phyloP scores from a whole-genome alignment of 116 monocot genomes.

The Dioscorea cayenensis region DNA sequence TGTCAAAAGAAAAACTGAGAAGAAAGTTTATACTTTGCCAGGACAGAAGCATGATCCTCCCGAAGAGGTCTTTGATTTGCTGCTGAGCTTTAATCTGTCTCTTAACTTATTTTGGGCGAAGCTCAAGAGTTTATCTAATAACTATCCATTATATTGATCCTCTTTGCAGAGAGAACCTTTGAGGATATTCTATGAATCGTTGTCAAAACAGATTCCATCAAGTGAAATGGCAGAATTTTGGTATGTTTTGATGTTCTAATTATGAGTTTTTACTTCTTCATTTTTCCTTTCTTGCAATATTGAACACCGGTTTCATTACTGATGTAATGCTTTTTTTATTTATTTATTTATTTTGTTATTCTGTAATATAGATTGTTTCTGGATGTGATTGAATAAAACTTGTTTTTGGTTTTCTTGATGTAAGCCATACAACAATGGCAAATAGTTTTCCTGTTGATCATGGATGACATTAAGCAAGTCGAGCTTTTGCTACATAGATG shows the following conservation, averaged over 20 bases:
- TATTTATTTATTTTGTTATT: too few species aligned
- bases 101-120: not conserved
- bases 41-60: constrained; percentile 89
- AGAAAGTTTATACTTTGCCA: constrained; percentile 76
- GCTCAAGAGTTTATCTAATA: not conserved
- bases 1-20: constrained; percentile 47
- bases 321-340: too few species aligned
- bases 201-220: constrained; percentile 95
- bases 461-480: too few species aligned
- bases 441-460: too few species aligned
- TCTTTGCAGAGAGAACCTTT: constrained; percentile 77
- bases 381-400: too few species aligned
- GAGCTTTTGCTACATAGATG: too few species aligned
- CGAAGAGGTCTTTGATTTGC: constrained; percentile 57
- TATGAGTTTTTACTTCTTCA: not conserved
- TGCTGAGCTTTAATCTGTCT: not conserved
- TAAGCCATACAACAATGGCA: too few species aligned
- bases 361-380: too few species aligned
- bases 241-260: constrained; percentile 25
- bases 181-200: constrained; percentile 92
- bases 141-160: constrained; percentile 1
- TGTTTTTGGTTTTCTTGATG: too few species aligned
- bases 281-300: not conserved
- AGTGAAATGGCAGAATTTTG: constrained; percentile 99
- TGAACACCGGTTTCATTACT: too few species aligned